Base-by-base conservation (phyloP, 2,329 filamentous ascomycete species). In the Aureobasidium sp. region DNA sequence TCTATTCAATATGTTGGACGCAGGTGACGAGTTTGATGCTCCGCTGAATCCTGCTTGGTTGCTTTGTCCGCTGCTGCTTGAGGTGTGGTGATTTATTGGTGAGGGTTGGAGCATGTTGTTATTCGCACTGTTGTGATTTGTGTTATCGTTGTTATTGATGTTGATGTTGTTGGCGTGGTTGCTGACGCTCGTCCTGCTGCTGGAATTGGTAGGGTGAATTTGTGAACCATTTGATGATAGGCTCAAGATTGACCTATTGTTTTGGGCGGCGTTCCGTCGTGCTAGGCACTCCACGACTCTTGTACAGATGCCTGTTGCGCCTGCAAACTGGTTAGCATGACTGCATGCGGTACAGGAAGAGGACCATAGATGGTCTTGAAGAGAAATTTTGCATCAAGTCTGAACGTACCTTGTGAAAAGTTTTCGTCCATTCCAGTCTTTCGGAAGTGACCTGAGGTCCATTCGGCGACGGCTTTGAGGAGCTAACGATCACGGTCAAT, bases 341-440 rank as follows among this genome's bases (percentile, higher is more conserved):
- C 20, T 20, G 20, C 20, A 20, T 20, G 20, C 20, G 20, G 1
- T 20, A 20, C 20, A 20, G 20, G 20, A 20, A 20, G 20, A 20
- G 20, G 20, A 20, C 20, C 20, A 20, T 1, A 20, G 20, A 20
- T 20, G 20, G 20, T 20, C 20, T 20, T 20, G 20, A 20, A 20
- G 20, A 20, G 1, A 20, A 20, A 20, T 20, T 20, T 20, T 20
- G 20, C 20, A 20, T 20, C 20, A 20, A 15, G n/a, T 3, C 3
- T 6, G 32, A 17, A 32, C 37, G 2, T n/a, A 57, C 53, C 47
- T n/a, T 52, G 34, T 5, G 46, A 52, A 26, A 61, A 61, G 6
- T 52, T 15, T 17, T 51, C 37, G 36, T 61, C 36, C 58, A 61
- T 61, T 1, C 58, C 58, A n/a, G 46, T 61, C 36, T 61, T 61